Conservation (phyloP, 768 basidiomycete species). For the Rossbeevera mucosa region DNA sequence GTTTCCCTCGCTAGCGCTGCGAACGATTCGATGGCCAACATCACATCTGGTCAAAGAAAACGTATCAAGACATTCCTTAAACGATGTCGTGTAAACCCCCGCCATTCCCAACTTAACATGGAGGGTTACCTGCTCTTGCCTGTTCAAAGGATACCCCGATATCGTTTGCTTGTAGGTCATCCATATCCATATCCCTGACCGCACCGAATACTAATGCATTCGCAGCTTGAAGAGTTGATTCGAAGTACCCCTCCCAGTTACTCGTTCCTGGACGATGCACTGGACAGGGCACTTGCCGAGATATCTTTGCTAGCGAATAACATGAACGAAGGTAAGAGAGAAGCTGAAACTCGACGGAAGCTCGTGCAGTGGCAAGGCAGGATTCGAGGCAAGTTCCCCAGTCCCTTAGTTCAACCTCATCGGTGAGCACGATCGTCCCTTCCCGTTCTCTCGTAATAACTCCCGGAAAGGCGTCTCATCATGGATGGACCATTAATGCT, state of each 20-base stretch:
- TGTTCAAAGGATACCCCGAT: conserved; percentile 96
- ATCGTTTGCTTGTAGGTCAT: conserved; percentile 78
- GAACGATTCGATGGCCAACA: conserved; percentile 43
- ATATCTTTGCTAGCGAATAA: conserved; percentile 86
- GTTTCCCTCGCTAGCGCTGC: conserved; percentile 42
- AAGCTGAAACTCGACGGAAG: conserved; percentile 86
- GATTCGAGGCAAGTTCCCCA: conserved; percentile 89
- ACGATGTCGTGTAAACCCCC: conserved; percentile 82
- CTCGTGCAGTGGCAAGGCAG: conserved; percentile 88
- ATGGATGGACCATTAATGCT: conserved; percentile 86
- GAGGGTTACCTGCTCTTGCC: conserved; percentile 93
- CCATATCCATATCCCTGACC: conserved; percentile 2
- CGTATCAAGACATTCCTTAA: conserved; percentile 88
- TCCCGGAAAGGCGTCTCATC: conserved; percentile 65
- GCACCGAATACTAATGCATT: conserved; percentile 1
- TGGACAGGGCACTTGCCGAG: conserved; percentile 82
- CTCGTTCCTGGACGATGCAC: conserved; percentile 72
- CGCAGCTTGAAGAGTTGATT: conserved; percentile 75
- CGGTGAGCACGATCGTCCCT: conserved; percentile 45
- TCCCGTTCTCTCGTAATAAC: conserved; percentile 5
- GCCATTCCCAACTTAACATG: conserved; percentile 89
- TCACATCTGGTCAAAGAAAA: conserved; percentile 79
- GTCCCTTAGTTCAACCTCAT: conserved; percentile 97
- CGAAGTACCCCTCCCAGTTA: conserved; percentile 78
- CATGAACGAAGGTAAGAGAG: conserved; percentile 98